phyloP scores from a whole-genome alignment of 305 asterid species.

The Petunia hybrid region DNA sequence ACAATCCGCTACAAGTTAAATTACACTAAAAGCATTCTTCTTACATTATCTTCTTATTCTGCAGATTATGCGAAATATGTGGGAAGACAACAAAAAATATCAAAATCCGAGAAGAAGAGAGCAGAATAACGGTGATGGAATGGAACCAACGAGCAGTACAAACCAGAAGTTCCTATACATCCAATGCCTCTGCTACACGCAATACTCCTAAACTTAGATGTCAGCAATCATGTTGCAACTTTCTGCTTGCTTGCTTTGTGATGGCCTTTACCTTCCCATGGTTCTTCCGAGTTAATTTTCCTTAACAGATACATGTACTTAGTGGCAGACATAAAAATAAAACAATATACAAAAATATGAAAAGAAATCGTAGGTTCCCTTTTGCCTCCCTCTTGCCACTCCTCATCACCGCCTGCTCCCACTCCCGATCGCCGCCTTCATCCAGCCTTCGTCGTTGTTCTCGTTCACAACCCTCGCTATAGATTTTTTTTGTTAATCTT shows the following conservation, averaged over 20 bases:
- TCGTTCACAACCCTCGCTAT: too few relatives aligned
- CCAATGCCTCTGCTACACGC: constrained; percentile 32
- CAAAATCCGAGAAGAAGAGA: constrained; percentile 33
- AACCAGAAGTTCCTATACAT: constrained; percentile 36
- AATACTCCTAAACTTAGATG: constrained; percentile 39
- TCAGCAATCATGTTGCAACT: constrained; percentile 40
- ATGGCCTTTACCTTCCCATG: constrained; percentile 50
- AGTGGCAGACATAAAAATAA: too few relatives aligned
- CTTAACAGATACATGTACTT: not conserved
- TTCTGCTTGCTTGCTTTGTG: constrained; percentile 46
- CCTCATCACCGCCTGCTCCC: too few relatives aligned
- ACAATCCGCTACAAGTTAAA: too few relatives aligned
- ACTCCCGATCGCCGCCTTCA: too few relatives aligned
- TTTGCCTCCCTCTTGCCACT: too few relatives aligned
- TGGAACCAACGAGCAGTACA: constrained; percentile 29
- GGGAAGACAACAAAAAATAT: constrained; percentile 52
- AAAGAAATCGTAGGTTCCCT: too few relatives aligned
- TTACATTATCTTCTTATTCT: not conserved
- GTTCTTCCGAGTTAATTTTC: constrained; percentile 39
- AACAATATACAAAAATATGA: too few relatives aligned
- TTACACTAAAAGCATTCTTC: too few relatives aligned
- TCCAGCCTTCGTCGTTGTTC: too few relatives aligned
- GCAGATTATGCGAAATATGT: constrained; percentile 64
- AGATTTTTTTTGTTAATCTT: too few relatives aligned
- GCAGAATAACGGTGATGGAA: constrained; percentile 47